Percentiles rank a stretch among this genome's conserved stretches.
phyloP scores from a whole-genome alignment of 345 rosid species.

The Eucalyptus polybractea region DNA sequence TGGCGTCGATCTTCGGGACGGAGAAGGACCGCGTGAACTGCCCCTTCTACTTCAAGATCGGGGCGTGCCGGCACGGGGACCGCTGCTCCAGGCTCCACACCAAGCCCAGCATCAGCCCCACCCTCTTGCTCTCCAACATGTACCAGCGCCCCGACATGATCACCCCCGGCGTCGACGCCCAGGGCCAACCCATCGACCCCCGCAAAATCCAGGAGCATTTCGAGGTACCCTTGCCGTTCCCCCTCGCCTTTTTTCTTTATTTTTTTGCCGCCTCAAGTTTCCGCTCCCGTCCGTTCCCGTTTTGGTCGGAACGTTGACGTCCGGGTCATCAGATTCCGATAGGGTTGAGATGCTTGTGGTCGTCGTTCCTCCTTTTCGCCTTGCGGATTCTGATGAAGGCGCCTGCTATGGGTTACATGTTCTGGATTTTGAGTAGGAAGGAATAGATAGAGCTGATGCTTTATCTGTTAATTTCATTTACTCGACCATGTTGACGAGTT shows the following conservation, averaged over 20 bases:
- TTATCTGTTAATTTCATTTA: background rate
- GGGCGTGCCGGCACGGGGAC: conserved; percentile 70
- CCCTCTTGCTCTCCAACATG: conserved; percentile 69
- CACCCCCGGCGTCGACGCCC: conserved; percentile 46
- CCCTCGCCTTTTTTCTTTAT: background rate
- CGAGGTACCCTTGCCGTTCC: conserved; percentile 12
- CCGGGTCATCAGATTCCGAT: background rate
- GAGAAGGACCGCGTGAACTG: conserved; percentile 84
- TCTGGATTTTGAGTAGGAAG: background rate
- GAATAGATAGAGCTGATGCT: background rate
- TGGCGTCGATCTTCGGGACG: conserved; percentile 77
- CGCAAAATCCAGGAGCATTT: conserved; percentile 51
- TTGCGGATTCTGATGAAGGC: background rate
- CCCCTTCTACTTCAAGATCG: conserved; percentile 80
- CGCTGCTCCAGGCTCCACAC: conserved; percentile 80
- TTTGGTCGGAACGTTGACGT: background rate
- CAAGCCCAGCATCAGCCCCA: conserved; percentile 61
- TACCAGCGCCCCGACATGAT: conserved; percentile 75
- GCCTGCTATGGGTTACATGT: background rate
- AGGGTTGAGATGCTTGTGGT: background rate
- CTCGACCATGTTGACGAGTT: background rate
- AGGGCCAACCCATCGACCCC: conserved; percentile 42
- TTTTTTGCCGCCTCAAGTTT: background rate
- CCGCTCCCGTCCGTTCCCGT: background rate
- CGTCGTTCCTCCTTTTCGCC: background rate